These are phyloP conservation scores for Didymella arachidicola DNA, from an alignment of 2,329 filamentous ascomycete genomes.

Conservation along the genomic window DNA sequence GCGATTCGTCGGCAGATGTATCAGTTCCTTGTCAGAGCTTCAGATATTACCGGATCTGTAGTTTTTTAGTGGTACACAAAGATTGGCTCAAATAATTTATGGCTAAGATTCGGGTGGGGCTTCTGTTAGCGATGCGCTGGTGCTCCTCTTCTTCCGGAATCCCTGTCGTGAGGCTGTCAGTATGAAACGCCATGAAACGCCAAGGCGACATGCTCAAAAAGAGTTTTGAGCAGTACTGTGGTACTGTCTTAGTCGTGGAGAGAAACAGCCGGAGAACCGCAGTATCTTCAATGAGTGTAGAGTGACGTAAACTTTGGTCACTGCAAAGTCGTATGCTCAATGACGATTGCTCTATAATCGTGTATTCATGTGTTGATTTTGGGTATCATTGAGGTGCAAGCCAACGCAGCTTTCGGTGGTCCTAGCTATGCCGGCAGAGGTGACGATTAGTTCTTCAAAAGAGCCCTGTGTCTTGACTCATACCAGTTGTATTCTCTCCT, in stretches of 20 bases:
- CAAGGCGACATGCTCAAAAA: slow-evolving; percentile 15
- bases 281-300: neutral
- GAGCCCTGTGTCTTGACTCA: neutral
- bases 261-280: neutral
- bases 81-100: slow-evolving; percentile 29
- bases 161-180: slow-evolving; percentile 14
- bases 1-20: slow-evolving; percentile 26
- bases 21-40: slow-evolving; percentile 24
- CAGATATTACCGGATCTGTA: slow-evolving; percentile 30
- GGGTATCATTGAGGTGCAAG: neutral
- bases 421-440: neutral
- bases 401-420: neutral
- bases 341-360: neutral
- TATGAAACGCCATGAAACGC: slow-evolving; percentile 22
- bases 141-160: slow-evolving; percentile 11
- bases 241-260: neutral
- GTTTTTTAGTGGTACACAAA: slow-evolving; percentile 26
- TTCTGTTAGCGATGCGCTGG: slow-evolving; percentile 22
- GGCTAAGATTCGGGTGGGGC: slow-evolving; percentile 26
- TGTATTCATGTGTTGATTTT: neutral
- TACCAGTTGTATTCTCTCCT: neutral
- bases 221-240: neutral
- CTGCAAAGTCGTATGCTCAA: too few relatives aligned
- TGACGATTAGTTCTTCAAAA: neutral
- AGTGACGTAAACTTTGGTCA: neutral